Conservation (phyloP, 2,329 filamentous ascomycete genomes). For the Penicillium decumbens region DNA sequence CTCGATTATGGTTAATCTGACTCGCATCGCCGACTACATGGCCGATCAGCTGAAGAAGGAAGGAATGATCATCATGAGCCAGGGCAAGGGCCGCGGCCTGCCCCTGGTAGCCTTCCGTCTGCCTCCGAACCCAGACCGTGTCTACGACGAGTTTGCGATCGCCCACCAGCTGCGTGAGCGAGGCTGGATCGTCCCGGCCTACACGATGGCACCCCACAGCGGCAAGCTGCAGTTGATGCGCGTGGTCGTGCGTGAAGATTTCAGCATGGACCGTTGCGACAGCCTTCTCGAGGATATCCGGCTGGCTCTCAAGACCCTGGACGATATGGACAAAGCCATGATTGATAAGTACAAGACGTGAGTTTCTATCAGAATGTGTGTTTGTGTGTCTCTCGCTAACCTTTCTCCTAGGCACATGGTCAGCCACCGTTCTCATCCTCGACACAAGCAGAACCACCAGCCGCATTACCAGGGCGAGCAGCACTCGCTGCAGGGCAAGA, state of each 20-base stretch:
- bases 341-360: conserved; percentile 66
- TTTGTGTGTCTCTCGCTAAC: neutral
- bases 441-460: conserved; percentile 50
- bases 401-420: conserved; percentile 45
- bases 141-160: conserved; percentile 70
- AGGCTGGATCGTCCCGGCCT: conserved; percentile 91
- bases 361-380: conserved; percentile 14
- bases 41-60: conserved; percentile 65
- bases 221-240: conserved; percentile 83
- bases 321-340: conserved; percentile 60
- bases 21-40: conserved; percentile 83
- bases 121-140: conserved; percentile 50
- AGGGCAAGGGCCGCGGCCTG: conserved; percentile 70
- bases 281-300: conserved; percentile 72
- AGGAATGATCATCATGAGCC: conserved; percentile 84
- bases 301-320: conserved; percentile 65
- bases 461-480: conserved; percentile 62
- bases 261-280: conserved; percentile 76
- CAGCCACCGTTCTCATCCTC: conserved; percentile 52
- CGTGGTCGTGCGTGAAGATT: conserved; percentile 89
- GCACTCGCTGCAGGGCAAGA: conserved; percentile 84
- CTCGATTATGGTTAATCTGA: conserved; percentile 90
- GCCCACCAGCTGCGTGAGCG: conserved; percentile 82
- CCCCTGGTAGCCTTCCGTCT: conserved; percentile 89
- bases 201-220: conserved; percentile 92